phyloP scores from a whole-genome alignment of 371 early-diverging fungal species.

The Mortierella sp. region DNA sequence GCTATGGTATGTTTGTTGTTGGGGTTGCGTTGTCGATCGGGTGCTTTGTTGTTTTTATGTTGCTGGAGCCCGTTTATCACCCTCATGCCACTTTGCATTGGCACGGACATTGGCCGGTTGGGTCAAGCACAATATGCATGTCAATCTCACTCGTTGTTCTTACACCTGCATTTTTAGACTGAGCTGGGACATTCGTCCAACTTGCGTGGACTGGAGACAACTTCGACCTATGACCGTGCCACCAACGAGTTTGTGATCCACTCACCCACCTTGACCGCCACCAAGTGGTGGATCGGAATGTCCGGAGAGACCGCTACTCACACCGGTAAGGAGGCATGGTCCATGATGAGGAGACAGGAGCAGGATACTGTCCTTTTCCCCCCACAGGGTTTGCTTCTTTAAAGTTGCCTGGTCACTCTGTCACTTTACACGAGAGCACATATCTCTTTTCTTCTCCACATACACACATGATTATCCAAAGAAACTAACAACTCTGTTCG shows the following conservation, averaged over 20 bases:
- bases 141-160: not conserved
- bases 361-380: not conserved
- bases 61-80: not conserved
- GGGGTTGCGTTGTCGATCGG: not conserved
- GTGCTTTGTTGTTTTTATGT: too few relatives aligned
- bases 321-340: slow-evolving; percentile 55
- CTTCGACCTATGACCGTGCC: slow-evolving; percentile 83
- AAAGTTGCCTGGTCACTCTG: not conserved
- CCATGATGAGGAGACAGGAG: not conserved
- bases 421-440: slow-evolving; percentile 2
- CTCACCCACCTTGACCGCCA: slow-evolving; percentile 86
- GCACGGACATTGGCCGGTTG: not conserved
- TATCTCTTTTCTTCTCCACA: not conserved
- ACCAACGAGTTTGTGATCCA: slow-evolving; percentile 88
- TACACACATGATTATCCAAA: not conserved
- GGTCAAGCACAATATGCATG: too few relatives aligned
- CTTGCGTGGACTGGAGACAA: slow-evolving; percentile 90
- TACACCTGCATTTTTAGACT: slow-evolving; percentile 54
- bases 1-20: slow-evolving; percentile 71
- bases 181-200: slow-evolving; percentile 87
- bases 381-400: not conserved
- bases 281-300: slow-evolving; percentile 97
- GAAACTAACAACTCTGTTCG: slow-evolving; percentile 41
- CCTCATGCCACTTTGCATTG: not conserved
- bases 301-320: slow-evolving; percentile 87